Base-by-base conservation (phyloP, 2,329 filamentous ascomycete genomes). In the Juglanconis juglandina region DNA sequence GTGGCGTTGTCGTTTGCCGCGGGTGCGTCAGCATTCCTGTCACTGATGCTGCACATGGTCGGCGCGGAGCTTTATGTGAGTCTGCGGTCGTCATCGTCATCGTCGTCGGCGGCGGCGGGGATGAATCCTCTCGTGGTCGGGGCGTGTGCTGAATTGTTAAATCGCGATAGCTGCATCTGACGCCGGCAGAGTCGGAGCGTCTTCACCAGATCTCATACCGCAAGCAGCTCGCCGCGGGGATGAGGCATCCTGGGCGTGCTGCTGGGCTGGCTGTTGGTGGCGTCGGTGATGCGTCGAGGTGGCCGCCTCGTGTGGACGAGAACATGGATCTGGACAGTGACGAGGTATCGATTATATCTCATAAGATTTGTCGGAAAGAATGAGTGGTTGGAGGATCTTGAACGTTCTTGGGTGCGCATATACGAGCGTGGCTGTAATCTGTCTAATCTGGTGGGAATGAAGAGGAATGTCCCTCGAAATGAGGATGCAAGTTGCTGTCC, bases 171-270 rank as follows among this genome's bases (percentile, higher is more conserved):
- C 70, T 86, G 30, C 72, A 68, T 3, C 68, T 84, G 24, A 87
- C 84, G 0, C 81, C 83, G 0, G 75, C 69, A 11, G 84, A 87
- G 65, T 72, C 73, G 1, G 75, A 85, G 49, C 73, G 84, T 5
- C 69, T 87, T 51, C 76, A 84, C 10, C 73, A 77, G n/a, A 75
- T 87, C 1, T 83, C 79, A 5, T 85, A 83, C 65, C 77, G 84
- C 67, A 74, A 78, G 48, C 84, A 87, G 65, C 63, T 84, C 6
- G 81, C 82, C 63, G 77, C 79, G 5, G 83, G 83, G 0, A 77
- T 81, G 70, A 74, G 68, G 48, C 73, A 76, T n/a, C 78, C 83
- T 0, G 81, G 79, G 0, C 74, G 74, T 30, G 75, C 76, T 30
- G 75, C 76, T 3, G 81, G 80, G 1, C 65, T 80, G 46, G 79